Evolutionary conservation across 768 basidiomycete genomes (phyloP).

Genomic region (Mycena amicta): DNA sequence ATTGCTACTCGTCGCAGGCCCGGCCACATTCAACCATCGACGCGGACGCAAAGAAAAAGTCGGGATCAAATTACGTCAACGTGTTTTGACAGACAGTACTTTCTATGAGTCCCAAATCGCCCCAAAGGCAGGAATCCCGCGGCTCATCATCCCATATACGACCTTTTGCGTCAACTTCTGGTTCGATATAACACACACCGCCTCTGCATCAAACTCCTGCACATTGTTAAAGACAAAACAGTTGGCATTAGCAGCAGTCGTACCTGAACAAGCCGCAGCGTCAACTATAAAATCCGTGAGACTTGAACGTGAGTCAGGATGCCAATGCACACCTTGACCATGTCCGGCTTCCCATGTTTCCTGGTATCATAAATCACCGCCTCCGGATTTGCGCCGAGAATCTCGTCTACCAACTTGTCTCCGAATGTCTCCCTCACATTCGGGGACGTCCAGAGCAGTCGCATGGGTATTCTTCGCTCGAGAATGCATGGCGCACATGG

Average conservation of each 20-base stretch:
- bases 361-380: slow-evolving; percentile 58
- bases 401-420: slow-evolving; percentile 57
- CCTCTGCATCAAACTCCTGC: slow-evolving; percentile 52
- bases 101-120: slow-evolving; percentile 69
- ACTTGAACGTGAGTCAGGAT: background rate
- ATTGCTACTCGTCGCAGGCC: too few species aligned
- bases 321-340: slow-evolving; percentile 36
- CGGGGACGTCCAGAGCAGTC: slow-evolving; percentile 65
- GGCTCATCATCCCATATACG: slow-evolving; percentile 61
- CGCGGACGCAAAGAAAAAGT: too few species aligned
- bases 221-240: too few species aligned
- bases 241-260: too few species aligned
- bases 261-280: slow-evolving; percentile 45
- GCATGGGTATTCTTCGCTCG: slow-evolving; percentile 51
- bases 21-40: too few species aligned
- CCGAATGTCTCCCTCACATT: slow-evolving; percentile 65
- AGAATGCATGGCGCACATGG: slow-evolving; percentile 61
- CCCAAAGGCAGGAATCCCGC: slow-evolving; percentile 64
- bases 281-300: slow-evolving; percentile 26
- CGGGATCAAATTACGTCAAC: too few species aligned
- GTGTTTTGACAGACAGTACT: too few species aligned
- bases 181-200: slow-evolving; percentile 62
- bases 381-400: slow-evolving; percentile 54
- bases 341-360: slow-evolving; percentile 49
- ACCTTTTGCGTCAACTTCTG: slow-evolving; percentile 57